phyloP scores from a whole-genome alignment of 1,284 basidiomycete genomes.

The Austroboletus sp. region DNA sequence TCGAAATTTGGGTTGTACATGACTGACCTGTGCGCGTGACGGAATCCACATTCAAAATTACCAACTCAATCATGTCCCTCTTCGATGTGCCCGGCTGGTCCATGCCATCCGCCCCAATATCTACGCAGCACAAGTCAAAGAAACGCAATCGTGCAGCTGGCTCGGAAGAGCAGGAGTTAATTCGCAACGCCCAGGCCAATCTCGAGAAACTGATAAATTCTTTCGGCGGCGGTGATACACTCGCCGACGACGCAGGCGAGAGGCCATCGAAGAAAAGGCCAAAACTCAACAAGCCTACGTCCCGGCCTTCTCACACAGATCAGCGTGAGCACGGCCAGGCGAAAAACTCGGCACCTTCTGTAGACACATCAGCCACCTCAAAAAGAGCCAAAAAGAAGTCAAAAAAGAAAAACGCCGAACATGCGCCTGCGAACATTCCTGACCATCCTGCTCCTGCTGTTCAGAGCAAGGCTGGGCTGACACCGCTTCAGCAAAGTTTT shows the following conservation, averaged over 20 bases:
- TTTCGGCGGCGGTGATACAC: constrained; percentile 36
- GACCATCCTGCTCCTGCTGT: constrained; percentile 2
- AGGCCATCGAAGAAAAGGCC: constrained; percentile 27
- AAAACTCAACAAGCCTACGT: constrained; percentile 18
- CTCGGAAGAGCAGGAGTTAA: constrained; percentile 37
- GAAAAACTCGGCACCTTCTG: constrained; percentile 1
- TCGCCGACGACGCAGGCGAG: constrained; percentile 6
- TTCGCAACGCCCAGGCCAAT: constrained; percentile 55
- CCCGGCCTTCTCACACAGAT: constrained; percentile 15
- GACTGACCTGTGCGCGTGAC: no score
- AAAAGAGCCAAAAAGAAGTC: constrained; percentile 10
- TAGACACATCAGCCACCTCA: background rate
- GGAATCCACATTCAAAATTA: no score
- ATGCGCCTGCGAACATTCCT: constrained; percentile 2
- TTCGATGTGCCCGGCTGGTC: constrained; percentile 74
- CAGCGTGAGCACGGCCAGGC: constrained; percentile 5
- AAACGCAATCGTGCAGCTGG: constrained; percentile 63
- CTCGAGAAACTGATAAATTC: constrained; percentile 72
- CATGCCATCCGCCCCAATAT: constrained; percentile 42
- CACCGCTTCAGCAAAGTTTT: constrained; percentile 68
- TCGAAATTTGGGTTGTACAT: no score
- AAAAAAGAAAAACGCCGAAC: constrained; percentile 15
- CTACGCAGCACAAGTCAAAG: constrained; percentile 36
- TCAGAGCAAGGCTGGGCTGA: constrained; percentile 41
- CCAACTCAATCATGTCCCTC: constrained; percentile 36